Evolutionary conservation across 2,329 filamentous ascomycete genomes (phyloP).

Genomic region (Sclerotinia borealis): DNA sequence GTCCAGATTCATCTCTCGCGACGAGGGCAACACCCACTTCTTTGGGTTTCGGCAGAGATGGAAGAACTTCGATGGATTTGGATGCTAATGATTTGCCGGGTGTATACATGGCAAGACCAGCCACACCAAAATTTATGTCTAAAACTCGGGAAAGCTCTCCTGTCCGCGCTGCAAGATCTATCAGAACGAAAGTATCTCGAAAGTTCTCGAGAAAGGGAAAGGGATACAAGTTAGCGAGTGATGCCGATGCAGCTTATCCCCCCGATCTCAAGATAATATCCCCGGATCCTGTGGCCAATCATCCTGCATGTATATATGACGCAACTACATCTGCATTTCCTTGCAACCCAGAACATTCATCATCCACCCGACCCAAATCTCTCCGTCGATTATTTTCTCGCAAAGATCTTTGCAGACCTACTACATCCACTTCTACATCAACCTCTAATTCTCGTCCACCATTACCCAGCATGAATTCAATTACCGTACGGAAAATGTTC

Average conservation of each 20-base stretch:
- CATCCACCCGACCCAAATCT: neutral
- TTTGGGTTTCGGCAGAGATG: neutral
- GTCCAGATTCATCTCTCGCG: neutral
- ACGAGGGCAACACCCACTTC: neutral
- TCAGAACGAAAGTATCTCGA: neutral
- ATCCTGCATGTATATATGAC: neutral
- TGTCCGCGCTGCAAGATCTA: neutral
- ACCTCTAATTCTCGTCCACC: neutral
- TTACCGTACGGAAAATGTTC: neutral
- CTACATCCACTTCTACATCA: neutral
- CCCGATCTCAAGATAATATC: neutral
- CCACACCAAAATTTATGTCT: neutral
- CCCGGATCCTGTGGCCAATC: neutral
- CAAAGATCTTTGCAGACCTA: neutral
- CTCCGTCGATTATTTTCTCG: neutral
- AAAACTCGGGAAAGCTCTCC: neutral
- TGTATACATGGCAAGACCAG: neutral
- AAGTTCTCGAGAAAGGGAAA: neutral
- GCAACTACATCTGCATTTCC: neutral
- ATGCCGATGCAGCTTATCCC: neutral
- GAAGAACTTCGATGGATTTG: neutral
- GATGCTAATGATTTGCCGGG: neutral
- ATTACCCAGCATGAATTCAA: neutral
- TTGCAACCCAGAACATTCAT: no score
- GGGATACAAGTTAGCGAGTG: neutral